Evolutionary conservation across 495 filamentous ascomycete species (phyloP).

Genomic region (Penicillium roqueforti): DNA sequence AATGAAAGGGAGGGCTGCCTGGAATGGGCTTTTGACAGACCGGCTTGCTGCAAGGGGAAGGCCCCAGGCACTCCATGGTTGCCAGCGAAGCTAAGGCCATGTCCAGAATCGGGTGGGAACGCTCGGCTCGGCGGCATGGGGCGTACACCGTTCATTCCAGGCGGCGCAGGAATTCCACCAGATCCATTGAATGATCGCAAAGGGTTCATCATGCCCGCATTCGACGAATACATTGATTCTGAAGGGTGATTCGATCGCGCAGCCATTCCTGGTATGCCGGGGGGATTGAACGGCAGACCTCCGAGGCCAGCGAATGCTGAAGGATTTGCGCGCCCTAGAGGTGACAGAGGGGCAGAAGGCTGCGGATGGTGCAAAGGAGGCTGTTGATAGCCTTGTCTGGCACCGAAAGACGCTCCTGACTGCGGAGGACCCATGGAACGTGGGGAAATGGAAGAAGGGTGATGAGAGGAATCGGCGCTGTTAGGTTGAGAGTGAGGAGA

Average conservation of each 20-base stretch:
- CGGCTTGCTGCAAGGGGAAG: slow-evolving; percentile 31
- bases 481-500: slow-evolving; percentile 53
- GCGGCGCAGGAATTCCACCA: slow-evolving; percentile 55
- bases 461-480: slow-evolving; percentile 33
- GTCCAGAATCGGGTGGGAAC: slow-evolving; percentile 54
- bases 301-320: slow-evolving; percentile 46
- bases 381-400: slow-evolving; percentile 30
- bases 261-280: slow-evolving; percentile 52
- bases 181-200: slow-evolving; percentile 53
- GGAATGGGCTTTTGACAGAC: slow-evolving; percentile 51
- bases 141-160: slow-evolving; percentile 55
- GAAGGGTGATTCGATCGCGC: slow-evolving; percentile 37
- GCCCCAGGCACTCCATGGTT: slow-evolving; percentile 32
- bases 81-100: slow-evolving; percentile 33
- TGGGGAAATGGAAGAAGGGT: slow-evolving; percentile 41
- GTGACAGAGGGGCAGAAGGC: slow-evolving; percentile 50
- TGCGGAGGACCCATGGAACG: slow-evolving; percentile 38
- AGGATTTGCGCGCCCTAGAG: slow-evolving; percentile 50
- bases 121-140: slow-evolving; percentile 60
- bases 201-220: slow-evolving; percentile 40
- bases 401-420: slow-evolving; percentile 27
- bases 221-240: slow-evolving; percentile 54
- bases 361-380: slow-evolving; percentile 48
- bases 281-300: slow-evolving; percentile 49
- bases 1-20: slow-evolving; percentile 57